Evolutionary conservation across 345 rosid genomes (phyloP).

Genomic region (Brassica carinata): DNA sequence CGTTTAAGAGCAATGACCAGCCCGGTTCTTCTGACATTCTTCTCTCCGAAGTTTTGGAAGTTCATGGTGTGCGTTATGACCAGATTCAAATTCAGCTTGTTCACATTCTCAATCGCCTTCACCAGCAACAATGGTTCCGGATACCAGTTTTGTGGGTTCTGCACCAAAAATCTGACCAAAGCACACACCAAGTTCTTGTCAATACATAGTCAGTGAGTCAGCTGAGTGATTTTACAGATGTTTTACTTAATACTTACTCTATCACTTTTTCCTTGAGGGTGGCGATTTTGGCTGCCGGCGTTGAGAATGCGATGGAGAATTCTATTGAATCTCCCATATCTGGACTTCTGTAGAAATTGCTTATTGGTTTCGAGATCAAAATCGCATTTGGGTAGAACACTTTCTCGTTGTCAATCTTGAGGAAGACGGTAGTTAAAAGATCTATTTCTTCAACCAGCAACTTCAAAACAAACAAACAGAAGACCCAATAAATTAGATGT

Average conservation of each 20-base stretch:
- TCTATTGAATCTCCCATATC: conserved; percentile 78
- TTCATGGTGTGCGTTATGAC: conserved; percentile 50
- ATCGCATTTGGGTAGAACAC: conserved; percentile 78
- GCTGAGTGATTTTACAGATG: not conserved
- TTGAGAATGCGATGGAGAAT: conserved; percentile 72
- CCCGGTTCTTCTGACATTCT: conserved; percentile 53
- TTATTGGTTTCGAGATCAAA: conserved; percentile 71
- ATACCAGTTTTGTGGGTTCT: conserved; percentile 47
- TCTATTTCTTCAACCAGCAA: conserved; percentile 96
- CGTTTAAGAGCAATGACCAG: conserved; percentile 50
- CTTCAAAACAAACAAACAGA: conserved; percentile 36
- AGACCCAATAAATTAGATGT: not conserved
- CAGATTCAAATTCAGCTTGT: conserved; percentile 52
- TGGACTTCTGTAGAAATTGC: conserved; percentile 84
- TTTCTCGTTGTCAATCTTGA: conserved; percentile 78
- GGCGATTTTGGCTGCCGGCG: conserved; percentile 62
- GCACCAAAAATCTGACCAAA: conserved; percentile 50
- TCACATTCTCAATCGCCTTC: conserved; percentile 56
- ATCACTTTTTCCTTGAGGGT: conserved; percentile 55
- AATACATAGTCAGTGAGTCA: not conserved
- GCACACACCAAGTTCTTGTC: conserved; percentile 1
- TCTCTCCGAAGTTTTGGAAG: conserved; percentile 60
- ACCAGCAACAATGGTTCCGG: conserved; percentile 48
- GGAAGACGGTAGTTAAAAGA: conserved; percentile 74
- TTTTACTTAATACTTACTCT: conserved; percentile 50